Conservation (phyloP, 192 early-diverging fungal genomes). For the Linnemannia zychae region DNA sequence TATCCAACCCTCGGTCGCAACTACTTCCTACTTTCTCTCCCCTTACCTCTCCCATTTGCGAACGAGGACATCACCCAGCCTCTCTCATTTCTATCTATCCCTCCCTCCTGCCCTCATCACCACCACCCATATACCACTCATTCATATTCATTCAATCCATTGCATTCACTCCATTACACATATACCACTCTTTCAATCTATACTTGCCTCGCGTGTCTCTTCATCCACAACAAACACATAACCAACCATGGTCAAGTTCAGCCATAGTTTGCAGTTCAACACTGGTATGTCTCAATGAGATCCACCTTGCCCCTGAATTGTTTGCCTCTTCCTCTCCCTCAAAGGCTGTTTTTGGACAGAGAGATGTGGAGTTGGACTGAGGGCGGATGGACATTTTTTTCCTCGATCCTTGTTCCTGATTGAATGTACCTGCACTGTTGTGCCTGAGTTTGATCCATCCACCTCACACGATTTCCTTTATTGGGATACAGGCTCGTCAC, state of each 20-base stretch:
- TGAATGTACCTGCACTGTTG: background rate
- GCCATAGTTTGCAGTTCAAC: conserved; percentile 82
- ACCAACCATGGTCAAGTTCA: conserved; percentile 78
- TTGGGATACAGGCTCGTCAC: no score
- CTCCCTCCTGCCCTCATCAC: no score
- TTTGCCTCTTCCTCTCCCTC: background rate
- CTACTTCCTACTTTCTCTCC: background rate
- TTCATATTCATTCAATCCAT: background rate
- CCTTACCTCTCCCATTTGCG: background rate
- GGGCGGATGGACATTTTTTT: background rate
- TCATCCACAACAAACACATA: background rate
- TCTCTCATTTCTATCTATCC: background rate
- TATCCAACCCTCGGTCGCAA: background rate
- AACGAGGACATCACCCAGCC: conserved; percentile 5
- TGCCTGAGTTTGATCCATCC: background rate
- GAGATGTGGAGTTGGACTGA: background rate
- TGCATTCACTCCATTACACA: background rate
- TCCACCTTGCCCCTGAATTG: background rate
- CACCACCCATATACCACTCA: no score
- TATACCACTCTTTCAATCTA: background rate
- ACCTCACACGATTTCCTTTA: conserved; percentile 23
- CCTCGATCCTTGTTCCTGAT: background rate
- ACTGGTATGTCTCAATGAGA: conserved; percentile 34
- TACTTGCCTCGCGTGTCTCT: background rate
- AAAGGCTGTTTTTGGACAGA: background rate